Base-by-base conservation (phyloP, 345 rosid genomes). In the Lumnitzera racemosa region DNA sequence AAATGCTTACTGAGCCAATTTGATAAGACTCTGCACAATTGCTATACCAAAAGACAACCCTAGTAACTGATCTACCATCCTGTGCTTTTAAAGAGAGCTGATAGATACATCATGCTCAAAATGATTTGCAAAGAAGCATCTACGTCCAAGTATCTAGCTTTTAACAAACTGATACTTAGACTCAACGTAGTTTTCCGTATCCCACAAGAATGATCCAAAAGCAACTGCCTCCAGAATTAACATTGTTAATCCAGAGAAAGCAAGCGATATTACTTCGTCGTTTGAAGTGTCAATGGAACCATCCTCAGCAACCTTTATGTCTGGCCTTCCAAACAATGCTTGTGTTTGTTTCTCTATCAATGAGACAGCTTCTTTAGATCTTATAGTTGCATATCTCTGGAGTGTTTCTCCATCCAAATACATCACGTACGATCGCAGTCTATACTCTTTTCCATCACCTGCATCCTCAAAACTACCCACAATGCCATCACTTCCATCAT, bases 151-250 rank as follows among this genome's bases (percentile, higher is more conserved):
- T 1, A 0, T 2, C 20, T 65, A 87, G 76, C 88, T 74, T 60
- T 78, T 85, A 52, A 92, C 61, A 50, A 89, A 87, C 11, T 83
- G 85, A 70, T 81, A 80, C 59, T 82, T 92, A 56, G 94, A 78
- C 69, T 92, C 98, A 47, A 83, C 96, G 48, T 87, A 82, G 73
- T 80, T 84, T 64, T 92, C 98, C 5, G 90, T 71, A 70, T 92
- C 98, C 96, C 98, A 92, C 17, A 85, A 61, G 79, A 92, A 89
- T 12, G 98, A 83, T 51, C 98, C 98, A 24, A 89, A 87, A 43
- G 88, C 82, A 48, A 83, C 94, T 3, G 98, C 98, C 78, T 92
- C 96, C 79, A 92, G 59, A 17, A 87, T 83, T 58, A 89, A 78
- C 96, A 85, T 89, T 1, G 96, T 80, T 78, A 89, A 78, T 46